Evolutionary conservation across 768 basidiomycete genomes (phyloP).

Genomic region (Antrodiella citrinella): DNA sequence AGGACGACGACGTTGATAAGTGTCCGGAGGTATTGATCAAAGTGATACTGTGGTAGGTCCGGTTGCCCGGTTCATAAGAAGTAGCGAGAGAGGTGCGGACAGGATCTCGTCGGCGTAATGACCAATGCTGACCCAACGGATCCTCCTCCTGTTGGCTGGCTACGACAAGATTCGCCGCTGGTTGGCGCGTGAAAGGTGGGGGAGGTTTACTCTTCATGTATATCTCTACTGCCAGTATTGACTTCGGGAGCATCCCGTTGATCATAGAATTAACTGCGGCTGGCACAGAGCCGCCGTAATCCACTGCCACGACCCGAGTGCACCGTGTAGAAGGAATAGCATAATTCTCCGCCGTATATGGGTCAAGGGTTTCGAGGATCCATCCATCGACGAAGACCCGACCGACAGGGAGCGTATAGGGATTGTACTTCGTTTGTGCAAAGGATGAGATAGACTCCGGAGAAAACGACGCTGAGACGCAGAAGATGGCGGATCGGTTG

Average conservation of each 20-base stretch:
- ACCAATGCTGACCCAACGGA: constrained; percentile 42
- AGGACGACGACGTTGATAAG: constrained; percentile 2
- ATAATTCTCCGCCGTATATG: constrained; percentile 89
- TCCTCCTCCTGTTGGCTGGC: constrained; percentile 45
- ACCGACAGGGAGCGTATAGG: constrained; percentile 65
- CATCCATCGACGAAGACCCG: constrained; percentile 86
- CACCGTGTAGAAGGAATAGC: constrained; percentile 90
- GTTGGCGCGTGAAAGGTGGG: constrained; percentile 61
- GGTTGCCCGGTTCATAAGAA: constrained; percentile 41
- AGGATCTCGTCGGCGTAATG: constrained; percentile 50
- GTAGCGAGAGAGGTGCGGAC: constrained; percentile 47
- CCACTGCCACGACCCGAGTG: constrained; percentile 76
- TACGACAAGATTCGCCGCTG: constrained; percentile 53
- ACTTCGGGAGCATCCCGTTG: constrained; percentile 67
- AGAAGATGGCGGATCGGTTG: constrained; percentile 61
- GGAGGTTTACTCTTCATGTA: constrained; percentile 61
- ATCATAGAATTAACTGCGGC: constrained; percentile 79
- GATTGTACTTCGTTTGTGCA: constrained; percentile 64
- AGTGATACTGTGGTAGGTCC: constrained; percentile 43
- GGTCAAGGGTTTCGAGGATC: constrained; percentile 94
- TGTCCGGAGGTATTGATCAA: constrained; percentile 31
- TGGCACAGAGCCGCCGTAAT: constrained; percentile 81
- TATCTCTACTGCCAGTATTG: constrained; percentile 66
- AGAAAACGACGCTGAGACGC: constrained; percentile 76
- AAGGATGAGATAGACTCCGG: constrained; percentile 54